phyloP scores from a whole-genome alignment of 2,329 filamentous ascomycete species.

The Talaromyces sp. region DNA sequence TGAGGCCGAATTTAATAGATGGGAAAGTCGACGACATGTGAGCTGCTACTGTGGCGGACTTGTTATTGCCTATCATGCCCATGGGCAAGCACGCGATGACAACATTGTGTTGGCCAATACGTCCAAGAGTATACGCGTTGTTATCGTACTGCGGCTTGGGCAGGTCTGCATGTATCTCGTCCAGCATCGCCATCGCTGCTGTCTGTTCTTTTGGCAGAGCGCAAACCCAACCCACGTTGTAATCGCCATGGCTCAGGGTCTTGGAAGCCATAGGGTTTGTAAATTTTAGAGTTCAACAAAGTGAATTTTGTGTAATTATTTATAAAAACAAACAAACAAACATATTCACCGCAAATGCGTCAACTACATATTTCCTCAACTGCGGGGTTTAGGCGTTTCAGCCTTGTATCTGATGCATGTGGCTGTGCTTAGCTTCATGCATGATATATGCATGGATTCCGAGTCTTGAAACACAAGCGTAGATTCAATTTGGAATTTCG shows the following conservation, averaged over 20 bases:
- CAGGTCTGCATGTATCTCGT: slow-evolving; percentile 10
- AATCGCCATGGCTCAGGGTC: background rate
- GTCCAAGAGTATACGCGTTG: slow-evolving; percentile 21
- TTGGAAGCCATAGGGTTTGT: no score
- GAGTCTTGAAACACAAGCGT: no score
- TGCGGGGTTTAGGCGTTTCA: no score
- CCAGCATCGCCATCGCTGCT: slow-evolving; percentile 14
- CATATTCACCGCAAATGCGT: no score
- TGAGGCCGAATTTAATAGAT: slow-evolving; percentile 28
- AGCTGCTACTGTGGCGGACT: slow-evolving; percentile 25
- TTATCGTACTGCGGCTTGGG: slow-evolving; percentile 13
- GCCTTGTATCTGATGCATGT: no score
- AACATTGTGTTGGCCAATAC: slow-evolving; percentile 19
- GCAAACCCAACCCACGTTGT: slow-evolving; percentile 10
- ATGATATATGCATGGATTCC: no score
- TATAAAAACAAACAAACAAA: no score
- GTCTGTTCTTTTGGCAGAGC: slow-evolving; percentile 12
- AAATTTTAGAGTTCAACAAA: no score
- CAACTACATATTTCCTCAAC: no score
- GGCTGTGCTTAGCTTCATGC: no score
- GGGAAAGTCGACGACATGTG: slow-evolving; percentile 24
- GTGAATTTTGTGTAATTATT: no score
- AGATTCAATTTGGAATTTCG: no score
- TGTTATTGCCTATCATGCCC: slow-evolving; percentile 20
- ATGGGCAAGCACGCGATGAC: slow-evolving; percentile 23